Base-by-base conservation (phyloP, 768 basidiomycete species). In the Pulveroboletus frians region DNA sequence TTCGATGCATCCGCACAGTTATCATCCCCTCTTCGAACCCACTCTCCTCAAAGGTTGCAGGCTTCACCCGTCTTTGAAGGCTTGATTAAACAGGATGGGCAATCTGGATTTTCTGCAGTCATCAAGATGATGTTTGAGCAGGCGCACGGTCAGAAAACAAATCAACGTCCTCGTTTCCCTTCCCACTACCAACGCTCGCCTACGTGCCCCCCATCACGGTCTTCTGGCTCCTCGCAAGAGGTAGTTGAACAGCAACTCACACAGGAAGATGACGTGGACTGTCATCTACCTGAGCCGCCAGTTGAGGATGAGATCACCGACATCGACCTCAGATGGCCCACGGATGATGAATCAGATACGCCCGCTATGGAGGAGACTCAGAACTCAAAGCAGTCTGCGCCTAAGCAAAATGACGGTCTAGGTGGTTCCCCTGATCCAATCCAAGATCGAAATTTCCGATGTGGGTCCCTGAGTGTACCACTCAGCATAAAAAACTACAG, bases 201-300 rank as follows among this genome's bases (percentile, higher is more conserved):
- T 13, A 47, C 37, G 21, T 34, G 11, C 40, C 54, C 51, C 18
- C 35, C 26, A 43, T 65, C 71, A 23, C 39, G 54, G 15, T 63
- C 69, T 23, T 72, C 72, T 15, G 57, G 56, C 14, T 64, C 56
- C 31, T 77, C 76, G 7, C 70, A 72, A 47, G 67, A 65, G 31
- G 72, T 63, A 10, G 77, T 80, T 18, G 75, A 77, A 53, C 65
- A 66, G 27, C 74, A 78, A n/a, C 66, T 80, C 29, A 78, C 77
- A 1, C 76, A 77, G 57, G 68, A 63, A 30, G 63, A 56, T 11
- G 55, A 51, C 3, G 47, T 64, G 37, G 60, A 15, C 14, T 36
- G 49, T 23, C 59, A 39, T 14, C 30, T 40, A 29, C 23, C 50
- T 1, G 48, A 47, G 17, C 42, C 20, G 27, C 50, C 45, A 23